Base-by-base conservation (phyloP, 2,329 filamentous ascomycete genomes). In the Colletotrichum lupini region DNA sequence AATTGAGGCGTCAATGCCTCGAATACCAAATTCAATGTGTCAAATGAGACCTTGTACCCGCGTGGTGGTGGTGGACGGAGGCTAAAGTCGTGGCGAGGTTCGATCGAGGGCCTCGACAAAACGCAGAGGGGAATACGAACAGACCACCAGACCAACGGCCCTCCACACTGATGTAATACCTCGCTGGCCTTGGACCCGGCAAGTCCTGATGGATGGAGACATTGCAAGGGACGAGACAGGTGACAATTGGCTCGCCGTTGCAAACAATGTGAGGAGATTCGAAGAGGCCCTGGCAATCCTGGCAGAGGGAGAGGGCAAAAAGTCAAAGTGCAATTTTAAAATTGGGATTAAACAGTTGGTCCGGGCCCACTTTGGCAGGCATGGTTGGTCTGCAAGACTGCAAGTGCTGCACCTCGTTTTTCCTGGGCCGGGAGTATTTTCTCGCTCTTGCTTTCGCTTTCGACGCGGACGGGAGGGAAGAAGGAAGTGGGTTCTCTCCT, bases 81-180 rank as follows among this genome's bases (percentile, higher is more conserved):
- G 42, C 52, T 60, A 24, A n/a, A 28, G 53, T 49, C 16, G 30
- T 73, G 66, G 66, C 70, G 12, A 52, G 37, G 59, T 72, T 64
- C 42, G 59, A 62, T 52, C 28, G 56, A 71, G 49, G 42, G 63
- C 57, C 63, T 68, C 62, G 64, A 72, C 68, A 62, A n/a, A 52
- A 57, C 19, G 42, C 37, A 68, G 46, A 60, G 69, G 16, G 55
- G 32, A 69, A 73, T 73, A 70, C 67, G 70, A 73, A 70, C 70
- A 70, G 70, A 59, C 66, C 70, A 73, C 60, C 66, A 53, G 46
- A 70, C 66, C 55, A 73, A 73, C 67, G 46, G 55, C 24, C 19
- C 42, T 70, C 70, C 70, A 73, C 67, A 64, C 60, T 70, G 70
- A 73, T 73, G 67, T 65, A 73, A 73, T 73, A 24, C 42, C 42